Conservation (phyloP, 495 filamentous ascomycete genomes). For the Xanthoparmelia taractica region DNA sequence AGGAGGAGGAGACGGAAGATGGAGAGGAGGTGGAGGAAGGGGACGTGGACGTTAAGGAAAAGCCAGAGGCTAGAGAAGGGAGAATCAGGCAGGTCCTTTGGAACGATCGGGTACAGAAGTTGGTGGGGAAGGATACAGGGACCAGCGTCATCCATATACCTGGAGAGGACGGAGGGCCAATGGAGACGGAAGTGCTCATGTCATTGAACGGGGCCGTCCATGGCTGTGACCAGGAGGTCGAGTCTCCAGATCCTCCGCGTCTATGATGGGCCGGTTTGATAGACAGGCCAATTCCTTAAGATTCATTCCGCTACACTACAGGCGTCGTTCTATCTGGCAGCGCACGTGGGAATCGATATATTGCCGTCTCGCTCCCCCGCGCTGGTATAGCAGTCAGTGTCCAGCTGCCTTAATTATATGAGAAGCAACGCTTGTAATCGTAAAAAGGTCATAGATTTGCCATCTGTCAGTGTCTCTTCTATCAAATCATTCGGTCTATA, state of each 20-base stretch:
- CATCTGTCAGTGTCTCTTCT: not conserved
- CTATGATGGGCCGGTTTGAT: not conserved
- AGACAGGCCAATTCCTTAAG: not conserved
- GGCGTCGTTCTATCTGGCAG: not conserved
- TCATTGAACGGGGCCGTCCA: constrained; percentile 21
- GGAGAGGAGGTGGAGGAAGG: not conserved
- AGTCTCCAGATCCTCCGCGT: not conserved
- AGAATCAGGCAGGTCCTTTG: constrained; percentile 53
- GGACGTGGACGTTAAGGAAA: not conserved
- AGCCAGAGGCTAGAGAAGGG: not conserved
- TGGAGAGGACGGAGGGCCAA: constrained; percentile 10
- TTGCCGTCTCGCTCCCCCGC: not conserved
- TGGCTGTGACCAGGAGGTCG: not conserved
- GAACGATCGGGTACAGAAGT: constrained; percentile 54
- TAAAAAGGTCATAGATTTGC: too few relatives aligned
- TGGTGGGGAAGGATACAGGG: constrained; percentile 57
- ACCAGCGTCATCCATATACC: constrained; percentile 47
- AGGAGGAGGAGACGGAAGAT: constrained; percentile 47
- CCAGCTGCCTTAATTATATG: not conserved
- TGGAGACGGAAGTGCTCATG: constrained; percentile 22
- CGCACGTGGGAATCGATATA: not conserved
- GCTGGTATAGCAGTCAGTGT: not conserved
- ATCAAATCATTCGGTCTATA: not conserved
- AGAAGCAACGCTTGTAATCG: too few relatives aligned
- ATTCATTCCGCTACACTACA: not conserved